A percentile compares a stretch with the other conserved stretches of the same genome.
These are phyloP conservation scores for Lasiosphaeria miniovina DNA, from an alignment of 495 filamentous ascomycete species.

Conservation along the genomic window DNA sequence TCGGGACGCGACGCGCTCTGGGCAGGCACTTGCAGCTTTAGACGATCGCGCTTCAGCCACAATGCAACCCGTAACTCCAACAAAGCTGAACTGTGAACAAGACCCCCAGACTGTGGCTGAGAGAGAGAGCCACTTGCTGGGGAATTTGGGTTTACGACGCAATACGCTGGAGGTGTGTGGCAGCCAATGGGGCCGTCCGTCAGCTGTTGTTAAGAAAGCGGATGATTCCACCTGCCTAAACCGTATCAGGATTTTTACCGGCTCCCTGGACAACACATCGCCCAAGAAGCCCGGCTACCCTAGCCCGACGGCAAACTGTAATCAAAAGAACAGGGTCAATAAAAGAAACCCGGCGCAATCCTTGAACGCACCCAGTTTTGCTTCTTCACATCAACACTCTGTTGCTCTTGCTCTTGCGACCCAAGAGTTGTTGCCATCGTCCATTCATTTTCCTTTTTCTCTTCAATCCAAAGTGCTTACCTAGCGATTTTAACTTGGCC, in stretches of 20 bases:
- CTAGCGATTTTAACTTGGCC: neutral
- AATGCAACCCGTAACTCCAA: neutral
- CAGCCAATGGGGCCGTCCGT: too few relatives aligned
- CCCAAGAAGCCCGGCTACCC: conserved; percentile 5
- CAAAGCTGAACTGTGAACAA: too few relatives aligned
- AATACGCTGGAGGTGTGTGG: too few relatives aligned
- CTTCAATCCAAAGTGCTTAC: neutral
- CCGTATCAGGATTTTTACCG: conserved; percentile 15
- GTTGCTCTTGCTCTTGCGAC: neutral
- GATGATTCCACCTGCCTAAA: conserved; percentile 9
- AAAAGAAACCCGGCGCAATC: neutral
- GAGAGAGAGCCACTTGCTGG: too few relatives aligned
- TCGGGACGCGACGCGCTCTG: neutral
- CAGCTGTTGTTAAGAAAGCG: neutral
- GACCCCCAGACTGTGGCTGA: neutral
- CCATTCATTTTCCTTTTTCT: conserved; percentile 1
- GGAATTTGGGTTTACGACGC: too few relatives aligned
- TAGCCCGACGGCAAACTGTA: conserved; percentile 5
- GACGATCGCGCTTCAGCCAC: conserved; percentile 1
- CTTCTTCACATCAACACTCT: conserved; percentile 3
- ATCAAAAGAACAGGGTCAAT: conserved; percentile 15
- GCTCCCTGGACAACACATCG: conserved; percentile 18
- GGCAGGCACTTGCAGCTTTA: conserved; percentile 36
- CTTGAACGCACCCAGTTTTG: neutral
- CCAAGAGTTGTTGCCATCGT: conserved; percentile 1